These are phyloP conservation scores for Medicago truncatula DNA, from an alignment of 306 rosid species.

Conservation along the genomic window DNA sequence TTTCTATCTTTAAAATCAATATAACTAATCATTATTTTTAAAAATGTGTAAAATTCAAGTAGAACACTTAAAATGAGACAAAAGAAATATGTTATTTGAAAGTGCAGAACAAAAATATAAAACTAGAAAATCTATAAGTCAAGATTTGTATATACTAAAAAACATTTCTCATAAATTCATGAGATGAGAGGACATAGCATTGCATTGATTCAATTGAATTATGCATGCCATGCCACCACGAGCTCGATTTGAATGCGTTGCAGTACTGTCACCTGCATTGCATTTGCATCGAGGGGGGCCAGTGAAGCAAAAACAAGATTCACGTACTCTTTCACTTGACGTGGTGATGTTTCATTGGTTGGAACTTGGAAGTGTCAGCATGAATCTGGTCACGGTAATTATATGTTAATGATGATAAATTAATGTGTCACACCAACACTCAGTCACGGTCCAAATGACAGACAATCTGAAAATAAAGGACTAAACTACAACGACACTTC, in stretches of 20 bases:
- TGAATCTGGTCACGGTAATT: conserved; percentile 30
- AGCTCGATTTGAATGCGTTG: conserved; percentile 42
- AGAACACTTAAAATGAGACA: too few relatives aligned
- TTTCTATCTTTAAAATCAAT: too few relatives aligned
- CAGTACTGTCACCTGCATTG: conserved; percentile 28
- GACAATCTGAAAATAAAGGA: conserved; percentile 20
- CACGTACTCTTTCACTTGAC: conserved; percentile 14
- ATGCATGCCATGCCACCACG: conserved; percentile 27
- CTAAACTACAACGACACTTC: neutral
- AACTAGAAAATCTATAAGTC: too few relatives aligned
- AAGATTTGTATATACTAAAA: too few relatives aligned
- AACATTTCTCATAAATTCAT: too few relatives aligned
- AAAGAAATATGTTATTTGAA: too few relatives aligned
- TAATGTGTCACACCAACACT: conserved; percentile 31
- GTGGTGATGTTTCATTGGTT: conserved; percentile 10
- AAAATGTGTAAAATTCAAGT: too few relatives aligned
- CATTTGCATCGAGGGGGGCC: conserved; percentile 16
- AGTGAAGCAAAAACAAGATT: neutral
- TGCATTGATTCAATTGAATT: neutral
- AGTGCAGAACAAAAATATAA: too few relatives aligned
- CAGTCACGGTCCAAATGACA: neutral
- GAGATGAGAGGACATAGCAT: neutral
- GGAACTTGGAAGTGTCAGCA: neutral
- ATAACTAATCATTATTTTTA: too few relatives aligned
- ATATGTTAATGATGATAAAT: conserved; percentile 52